A percentile compares a stretch with the other conserved stretches of the same genome.
phyloP scores from a whole-genome alignment of 1,284 basidiomycete species.

The Mycena sp. region DNA sequence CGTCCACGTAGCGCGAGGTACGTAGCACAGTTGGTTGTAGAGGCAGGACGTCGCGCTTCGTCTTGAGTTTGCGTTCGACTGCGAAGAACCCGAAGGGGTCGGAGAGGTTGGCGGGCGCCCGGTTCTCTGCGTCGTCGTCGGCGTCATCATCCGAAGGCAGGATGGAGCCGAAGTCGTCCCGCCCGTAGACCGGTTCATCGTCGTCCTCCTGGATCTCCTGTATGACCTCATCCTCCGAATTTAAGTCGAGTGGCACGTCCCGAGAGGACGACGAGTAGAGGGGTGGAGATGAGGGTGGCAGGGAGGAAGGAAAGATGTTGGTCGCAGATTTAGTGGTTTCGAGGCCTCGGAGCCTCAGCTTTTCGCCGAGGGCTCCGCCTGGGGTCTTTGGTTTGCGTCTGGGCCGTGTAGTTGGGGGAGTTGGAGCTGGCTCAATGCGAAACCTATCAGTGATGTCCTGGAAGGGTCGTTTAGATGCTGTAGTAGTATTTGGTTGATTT shows the following conservation, averaged over 20 bases:
- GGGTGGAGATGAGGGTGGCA: constrained; percentile 28
- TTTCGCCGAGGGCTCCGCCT: constrained; percentile 23
- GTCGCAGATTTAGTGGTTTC: background rate
- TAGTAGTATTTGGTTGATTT: constrained; percentile 9
- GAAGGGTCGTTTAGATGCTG: constrained; percentile 16
- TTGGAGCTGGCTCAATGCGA: background rate
- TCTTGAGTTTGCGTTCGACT: constrained; percentile 52
- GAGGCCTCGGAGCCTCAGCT: constrained; percentile 17
- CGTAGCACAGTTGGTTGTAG: background rate
- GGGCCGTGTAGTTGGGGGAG: background rate
- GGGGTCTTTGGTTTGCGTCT: constrained; percentile 24
- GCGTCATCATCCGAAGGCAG: constrained; percentile 8
- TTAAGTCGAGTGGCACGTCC: constrained; percentile 1
- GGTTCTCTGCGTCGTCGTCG: constrained; percentile 23
- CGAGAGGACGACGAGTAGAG: constrained; percentile 15
- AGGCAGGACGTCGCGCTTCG: constrained; percentile 36
- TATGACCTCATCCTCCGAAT: constrained; percentile 15
- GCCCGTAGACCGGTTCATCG: background rate
- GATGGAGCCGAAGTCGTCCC: constrained; percentile 19
- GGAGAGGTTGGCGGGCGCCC: constrained; percentile 31
- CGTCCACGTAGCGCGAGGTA: constrained; percentile 33
- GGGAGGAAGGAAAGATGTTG: constrained; percentile 24
- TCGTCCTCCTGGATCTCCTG: constrained; percentile 12
- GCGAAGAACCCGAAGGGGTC: constrained; percentile 58
- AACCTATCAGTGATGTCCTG: constrained; percentile 19